Conservation (phyloP, 2,329 filamentous ascomycete genomes). For the Stagonosporopsis vannaccii region DNA sequence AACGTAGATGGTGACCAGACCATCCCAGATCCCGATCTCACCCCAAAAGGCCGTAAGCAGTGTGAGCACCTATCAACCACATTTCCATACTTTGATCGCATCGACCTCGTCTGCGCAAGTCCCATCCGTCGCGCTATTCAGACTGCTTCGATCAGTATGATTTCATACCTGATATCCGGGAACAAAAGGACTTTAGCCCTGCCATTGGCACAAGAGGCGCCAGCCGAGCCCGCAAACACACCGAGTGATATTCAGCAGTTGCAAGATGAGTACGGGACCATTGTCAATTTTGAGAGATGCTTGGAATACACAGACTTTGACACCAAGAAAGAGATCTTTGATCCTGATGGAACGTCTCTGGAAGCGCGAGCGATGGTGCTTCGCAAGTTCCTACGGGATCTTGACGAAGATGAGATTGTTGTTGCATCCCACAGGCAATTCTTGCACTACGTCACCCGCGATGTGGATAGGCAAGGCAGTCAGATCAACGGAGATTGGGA, state of each 20-base stretch:
- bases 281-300: constrained; percentile 11
- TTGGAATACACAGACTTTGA: constrained; percentile 4
- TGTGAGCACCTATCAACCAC: constrained; percentile 67
- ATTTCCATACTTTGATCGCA: constrained; percentile 65
- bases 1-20: constrained; percentile 72
- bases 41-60: constrained; percentile 74
- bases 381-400: not conserved
- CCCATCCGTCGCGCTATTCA: constrained; percentile 81
- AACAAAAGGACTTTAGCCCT: constrained; percentile 14
- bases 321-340: constrained; percentile 7
- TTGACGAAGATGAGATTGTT: not conserved
- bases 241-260: constrained; percentile 8
- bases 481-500: constrained; percentile 5
- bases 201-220: constrained; percentile 16
- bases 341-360: not conserved
- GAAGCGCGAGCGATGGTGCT: not conserved
- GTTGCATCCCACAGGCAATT: not conserved
- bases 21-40: constrained; percentile 78
- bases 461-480: not conserved
- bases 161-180: constrained; percentile 41
- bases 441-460: not conserved
- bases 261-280: constrained; percentile 2
- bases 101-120: constrained; percentile 77
- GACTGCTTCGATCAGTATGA: constrained; percentile 75
- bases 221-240: constrained; percentile 18